Base-by-base conservation (phyloP, 495 filamentous ascomycete species). In the Neurospora hispaniola region DNA sequence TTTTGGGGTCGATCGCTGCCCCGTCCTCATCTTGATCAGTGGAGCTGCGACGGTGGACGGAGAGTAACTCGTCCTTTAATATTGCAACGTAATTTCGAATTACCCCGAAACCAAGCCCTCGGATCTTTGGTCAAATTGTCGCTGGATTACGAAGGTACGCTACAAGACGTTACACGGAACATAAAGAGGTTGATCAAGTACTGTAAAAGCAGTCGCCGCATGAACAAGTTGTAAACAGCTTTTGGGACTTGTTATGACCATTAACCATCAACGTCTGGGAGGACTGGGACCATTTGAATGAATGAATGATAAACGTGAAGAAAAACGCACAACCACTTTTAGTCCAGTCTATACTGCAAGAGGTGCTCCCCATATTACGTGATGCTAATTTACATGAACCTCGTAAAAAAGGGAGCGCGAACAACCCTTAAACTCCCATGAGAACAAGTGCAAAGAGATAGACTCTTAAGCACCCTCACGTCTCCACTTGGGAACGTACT, bases 401-500 rank as follows among this genome's bases (percentile, higher is more conserved):
- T 74, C 74, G 75, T 77, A 72, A 74, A 71, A 66, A 70, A 54
- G 70, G 73, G 73, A 72, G 70, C 70, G 20, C 35, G 27, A 72
- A 71, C 69, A 73, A 71, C 76, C 71, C 74, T 59, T 42, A 54
- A 76, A 78, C 77, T 77, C 74, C 77, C 62, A 46, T 44, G 48
- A 41, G 48, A 75, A 76, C 66, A 43, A 74, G 68, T 54, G 73
- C 73, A 20, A 62, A 74, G 73, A 77, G 41, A 74, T 16, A 23
- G 23, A 8, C 35, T 68, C 54, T 71, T 71, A 20, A 43, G 73
- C 79, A 54, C 71, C 74, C 18, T 76, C 79, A 43, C 80, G 75
- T 12, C 78, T 76, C 73, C 75, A 81, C 75, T 77, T 78, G 69
- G 84, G 83, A 69, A 85, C 84, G 71, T 78, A 86, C 74, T 85